Conservation (phyloP, 2,329 filamentous ascomycete species). For the Escovopsis sp. region DNA sequence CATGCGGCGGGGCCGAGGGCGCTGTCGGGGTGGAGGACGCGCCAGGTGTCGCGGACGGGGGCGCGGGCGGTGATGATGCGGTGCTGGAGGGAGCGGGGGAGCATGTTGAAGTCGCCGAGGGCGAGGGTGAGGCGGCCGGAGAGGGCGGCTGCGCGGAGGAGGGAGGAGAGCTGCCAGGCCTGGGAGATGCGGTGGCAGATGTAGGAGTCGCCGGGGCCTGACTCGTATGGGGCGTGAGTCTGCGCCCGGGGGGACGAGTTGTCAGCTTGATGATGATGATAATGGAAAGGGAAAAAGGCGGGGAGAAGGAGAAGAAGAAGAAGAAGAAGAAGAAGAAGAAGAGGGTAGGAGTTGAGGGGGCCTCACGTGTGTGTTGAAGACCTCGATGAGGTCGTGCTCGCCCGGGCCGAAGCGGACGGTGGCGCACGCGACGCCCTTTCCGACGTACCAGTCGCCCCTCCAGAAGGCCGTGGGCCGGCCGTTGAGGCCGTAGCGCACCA, state of each 20-base stretch:
- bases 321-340: not conserved
- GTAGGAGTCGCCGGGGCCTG: constrained; percentile 68
- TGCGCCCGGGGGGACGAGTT: constrained; percentile 9
- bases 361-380: constrained; percentile 79
- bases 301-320: not conserved
- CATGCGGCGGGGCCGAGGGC: constrained; percentile 62
- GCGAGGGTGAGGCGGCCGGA: constrained; percentile 72
- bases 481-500: constrained; percentile 81
- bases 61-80: constrained; percentile 65
- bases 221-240: constrained; percentile 76
- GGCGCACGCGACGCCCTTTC: constrained; percentile 82
- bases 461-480: constrained; percentile 88
- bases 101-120: constrained; percentile 92
- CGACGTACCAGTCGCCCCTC: constrained; percentile 90
- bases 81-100: constrained; percentile 75
- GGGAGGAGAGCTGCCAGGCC: constrained; percentile 86
- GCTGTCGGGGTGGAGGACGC: constrained; percentile 66
- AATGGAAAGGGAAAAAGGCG: too few species aligned
- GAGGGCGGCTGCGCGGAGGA: constrained; percentile 68
- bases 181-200: constrained; percentile 81
- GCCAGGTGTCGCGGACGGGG: constrained; percentile 72
- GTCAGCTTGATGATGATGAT: too few species aligned
- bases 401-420: constrained; percentile 56
- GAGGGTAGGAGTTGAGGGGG: not conserved
- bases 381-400: constrained; percentile 57